Evolutionary conservation across 495 filamentous ascomycete genomes (phyloP), one percentile per base, ranked within the genome.

Genomic region (Xylaria curta): DNA sequence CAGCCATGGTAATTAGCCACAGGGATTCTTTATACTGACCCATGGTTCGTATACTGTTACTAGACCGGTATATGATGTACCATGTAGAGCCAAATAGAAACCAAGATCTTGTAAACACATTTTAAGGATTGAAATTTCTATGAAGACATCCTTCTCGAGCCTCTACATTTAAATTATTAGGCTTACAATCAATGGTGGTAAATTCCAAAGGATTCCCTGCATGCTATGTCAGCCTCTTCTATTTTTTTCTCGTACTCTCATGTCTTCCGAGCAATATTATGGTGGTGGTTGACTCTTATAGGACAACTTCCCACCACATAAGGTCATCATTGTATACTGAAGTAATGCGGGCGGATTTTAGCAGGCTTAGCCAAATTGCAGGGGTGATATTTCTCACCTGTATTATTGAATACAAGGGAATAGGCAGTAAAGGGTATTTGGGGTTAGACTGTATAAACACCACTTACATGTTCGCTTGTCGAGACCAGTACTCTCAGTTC

Each of bases 1-100:
- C 84, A 87, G 76, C 72, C 80, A 19, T 87, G 80, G 81, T 85
- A 76, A 68, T 10, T 6, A 42, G 46, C 8, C 12, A 28, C 8
- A 8, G 51, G 21, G 7, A 12, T 4, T 54, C 4, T 4, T 13
- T 24, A 26, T 54, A 1, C 51, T 7, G 26, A 56, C 53, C 4
- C 31, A 31, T 31, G 5, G 28, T n/a, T 7, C 2, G 31, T 6
- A 56, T 3, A 31, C 17, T 56, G 7, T 56, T 1, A 31, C 26
- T 17, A 17, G 53, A 56, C 13, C 19, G 13, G 26, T 56, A 7
- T 17, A 15, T 5, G 24, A 5, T 15, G 24, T 12, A 28, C 28
- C 5, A 24, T 56, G 28, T 56, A 56, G 53, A 56, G 53, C 12
- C 12, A 24, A 17, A 56, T 31, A 15, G 28, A 56, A 54, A 13